Evolutionary conservation across 2,329 filamentous ascomycete species (phyloP), one percentile per base, ranked within the genome.

Genomic region (Byssothecium circinans): DNA sequence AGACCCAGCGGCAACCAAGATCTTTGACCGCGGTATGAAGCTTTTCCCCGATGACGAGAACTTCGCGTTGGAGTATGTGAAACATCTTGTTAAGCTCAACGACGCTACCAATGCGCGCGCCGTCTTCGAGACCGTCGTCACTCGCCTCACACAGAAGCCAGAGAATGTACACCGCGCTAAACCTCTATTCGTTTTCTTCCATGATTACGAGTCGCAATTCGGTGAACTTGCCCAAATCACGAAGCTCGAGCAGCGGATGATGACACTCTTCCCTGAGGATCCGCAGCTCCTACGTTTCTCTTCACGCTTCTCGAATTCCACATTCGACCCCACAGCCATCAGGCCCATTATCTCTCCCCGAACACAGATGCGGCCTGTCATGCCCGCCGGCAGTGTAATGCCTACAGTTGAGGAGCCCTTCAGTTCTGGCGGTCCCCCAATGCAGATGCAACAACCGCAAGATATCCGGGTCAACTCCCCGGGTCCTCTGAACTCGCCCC

Each of bases 101-200:
- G 94, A 99, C 71, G 86, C 91, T 39, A 96, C 90, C 25, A 96
- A 99, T 79, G 94, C 94, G 27, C 84, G 94, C 56, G 91, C 94
- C 8, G 91, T 96, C 2, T 99, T 99, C 62, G 94, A 97, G 69
- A 96, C 91, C 14, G 91, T 91, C 14, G 89, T 96, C 50, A 89
- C 87, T 64, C 86, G 86, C 52, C 81, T 97, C 35, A 82, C 87
- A 7, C 81, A 87, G 19, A 94, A 91, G 57, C 83, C 88, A 0
- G 88, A 91, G 57, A 83, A 83, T 10, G 74, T 86, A 1, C 73
- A 79, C 45, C 94, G 91, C 64, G 84, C 91, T 8, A 95, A 94
- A 68, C 83, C 88, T 1, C 81, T 99, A 0, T 96, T 95, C 62
- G 79, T 85, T 2, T 97, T 92, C 73, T 92, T 99, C 69, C 92